Conservation (phyloP, 139 green algal genomes). For the Desmodesmus armatus region DNA sequence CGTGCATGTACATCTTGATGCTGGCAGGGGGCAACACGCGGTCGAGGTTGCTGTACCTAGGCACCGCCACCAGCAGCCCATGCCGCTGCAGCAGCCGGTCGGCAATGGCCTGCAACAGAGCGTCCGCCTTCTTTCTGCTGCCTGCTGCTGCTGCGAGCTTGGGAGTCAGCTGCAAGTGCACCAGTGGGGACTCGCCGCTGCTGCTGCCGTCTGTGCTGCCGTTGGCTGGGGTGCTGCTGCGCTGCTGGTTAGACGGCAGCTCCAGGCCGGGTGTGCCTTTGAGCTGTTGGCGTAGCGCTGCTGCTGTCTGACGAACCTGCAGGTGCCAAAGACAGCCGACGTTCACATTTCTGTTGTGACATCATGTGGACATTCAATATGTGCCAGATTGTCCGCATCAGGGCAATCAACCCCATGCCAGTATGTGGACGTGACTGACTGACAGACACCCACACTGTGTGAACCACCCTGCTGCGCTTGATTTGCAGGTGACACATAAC, state of each 20-base stretch:
- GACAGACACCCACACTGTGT: too few relatives aligned
- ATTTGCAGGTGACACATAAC: neutral
- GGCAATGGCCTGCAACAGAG: slow-evolving; percentile 29
- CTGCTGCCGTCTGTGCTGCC: slow-evolving; percentile 1
- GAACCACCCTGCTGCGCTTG: too few relatives aligned
- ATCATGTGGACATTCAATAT: too few relatives aligned
- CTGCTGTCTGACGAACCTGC: slow-evolving; percentile 25
- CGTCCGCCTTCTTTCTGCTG: slow-evolving; percentile 23
- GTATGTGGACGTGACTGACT: too few relatives aligned
- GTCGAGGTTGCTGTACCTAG: slow-evolving; percentile 71
- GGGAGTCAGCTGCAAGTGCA: slow-evolving; percentile 22
- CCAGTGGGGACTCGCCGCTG: slow-evolving; percentile 17
- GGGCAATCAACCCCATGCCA: too few relatives aligned
- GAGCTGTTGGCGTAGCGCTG: slow-evolving; percentile 43
- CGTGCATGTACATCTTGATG: slow-evolving; percentile 68
- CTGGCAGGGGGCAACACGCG: slow-evolving; percentile 46
- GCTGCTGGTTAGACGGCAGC: slow-evolving; percentile 17
- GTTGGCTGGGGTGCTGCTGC: slow-evolving; percentile 12
- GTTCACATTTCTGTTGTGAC: too few relatives aligned
- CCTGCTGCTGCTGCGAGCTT: slow-evolving; percentile 6
- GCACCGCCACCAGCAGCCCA: slow-evolving; percentile 51
- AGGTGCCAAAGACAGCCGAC: too few relatives aligned
- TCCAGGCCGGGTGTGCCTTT: neutral
- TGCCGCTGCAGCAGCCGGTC: slow-evolving; percentile 24
- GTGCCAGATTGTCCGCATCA: too few relatives aligned